A percentile compares a stretch with the other conserved stretches of the same genome.
Conservation (phyloP, 2,329 filamentous ascomycete species). For the Monosporascus sp. region DNA sequence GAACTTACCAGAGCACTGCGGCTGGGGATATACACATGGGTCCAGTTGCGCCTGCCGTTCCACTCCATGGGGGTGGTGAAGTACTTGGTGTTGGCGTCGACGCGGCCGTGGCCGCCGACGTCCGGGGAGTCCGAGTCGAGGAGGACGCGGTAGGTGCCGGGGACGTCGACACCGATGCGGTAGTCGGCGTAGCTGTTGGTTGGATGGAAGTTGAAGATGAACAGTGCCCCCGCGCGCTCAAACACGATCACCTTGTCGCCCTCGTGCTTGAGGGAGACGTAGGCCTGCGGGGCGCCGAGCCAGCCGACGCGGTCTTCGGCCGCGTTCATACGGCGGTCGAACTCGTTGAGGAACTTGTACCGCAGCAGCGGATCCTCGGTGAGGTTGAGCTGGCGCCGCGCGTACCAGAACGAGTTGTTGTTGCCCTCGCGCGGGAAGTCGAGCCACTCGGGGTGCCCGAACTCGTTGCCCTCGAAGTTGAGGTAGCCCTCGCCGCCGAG, state of each 20-base stretch:
- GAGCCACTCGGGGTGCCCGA: conserved; percentile 97
- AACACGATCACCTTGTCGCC: conserved; percentile 93
- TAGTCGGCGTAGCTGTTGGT: conserved; percentile 85
- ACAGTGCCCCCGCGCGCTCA: conserved; percentile 83
- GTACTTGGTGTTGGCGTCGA: conserved; percentile 78
- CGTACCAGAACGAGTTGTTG: conserved; percentile 90
- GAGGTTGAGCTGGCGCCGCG: conserved; percentile 87
- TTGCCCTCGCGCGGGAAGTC: conserved; percentile 96
- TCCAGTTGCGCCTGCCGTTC: conserved; percentile 87
- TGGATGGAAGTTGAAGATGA: conserved; percentile 95
- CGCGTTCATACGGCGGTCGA: conserved; percentile 87
- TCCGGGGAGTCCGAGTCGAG: conserved; percentile 74
- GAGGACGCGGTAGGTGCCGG: conserved; percentile 83
- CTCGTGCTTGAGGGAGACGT: conserved; percentile 91
- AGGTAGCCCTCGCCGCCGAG: conserved; percentile 95
- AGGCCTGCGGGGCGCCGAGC: conserved; percentile 80
- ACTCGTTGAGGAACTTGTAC: conserved; percentile 89
- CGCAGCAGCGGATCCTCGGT: conserved; percentile 80
- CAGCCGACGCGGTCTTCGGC: conserved; percentile 87
- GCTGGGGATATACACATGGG: conserved; percentile 84
- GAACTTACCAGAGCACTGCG: conserved; percentile 73
- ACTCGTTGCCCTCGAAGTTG: conserved; percentile 98
- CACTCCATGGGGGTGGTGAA: conserved; percentile 88
- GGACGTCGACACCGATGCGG: conserved; percentile 77
- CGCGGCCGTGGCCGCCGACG: conserved; percentile 74